A percentile compares a stretch with the other conserved stretches of the same genome.
phyloP scores from a whole-genome alignment of 108 stramenopile species.

The Hondaea fermentalgiana region DNA sequence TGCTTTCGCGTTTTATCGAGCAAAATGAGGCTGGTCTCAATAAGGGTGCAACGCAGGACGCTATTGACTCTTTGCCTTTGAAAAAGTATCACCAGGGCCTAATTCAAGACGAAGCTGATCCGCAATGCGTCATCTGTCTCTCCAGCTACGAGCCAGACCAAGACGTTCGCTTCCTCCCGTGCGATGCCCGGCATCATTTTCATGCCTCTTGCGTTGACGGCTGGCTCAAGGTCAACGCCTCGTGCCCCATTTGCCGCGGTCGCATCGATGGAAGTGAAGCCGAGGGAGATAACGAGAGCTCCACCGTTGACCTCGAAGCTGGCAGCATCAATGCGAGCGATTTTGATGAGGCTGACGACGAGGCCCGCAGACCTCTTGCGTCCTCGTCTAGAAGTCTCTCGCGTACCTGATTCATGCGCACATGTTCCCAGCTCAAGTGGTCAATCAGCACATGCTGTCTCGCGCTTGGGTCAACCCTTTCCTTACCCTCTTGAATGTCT shows the following conservation, averaged over 20 bases:
- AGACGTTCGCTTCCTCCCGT: background rate
- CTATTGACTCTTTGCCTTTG: constrained; percentile 28
- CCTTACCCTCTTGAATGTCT: too few relatives aligned
- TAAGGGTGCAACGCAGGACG: constrained; percentile 26
- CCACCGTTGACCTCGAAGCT: background rate
- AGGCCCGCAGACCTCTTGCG: too few relatives aligned
- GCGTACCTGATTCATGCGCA: too few relatives aligned
- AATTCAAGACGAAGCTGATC: background rate
- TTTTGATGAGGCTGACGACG: too few relatives aligned
- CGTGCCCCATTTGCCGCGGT: constrained; percentile 12
- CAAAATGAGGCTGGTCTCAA: constrained; percentile 21
- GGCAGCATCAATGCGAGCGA: background rate
- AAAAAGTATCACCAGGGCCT: constrained; percentile 19
- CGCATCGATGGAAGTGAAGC: background rate
- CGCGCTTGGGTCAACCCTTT: too few relatives aligned
- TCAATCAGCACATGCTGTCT: too few relatives aligned
- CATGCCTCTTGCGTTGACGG: background rate
- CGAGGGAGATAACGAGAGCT: background rate
- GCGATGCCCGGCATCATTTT: background rate
- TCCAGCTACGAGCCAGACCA: background rate
- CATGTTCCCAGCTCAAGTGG: too few relatives aligned
- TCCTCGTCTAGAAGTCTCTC: too few relatives aligned
- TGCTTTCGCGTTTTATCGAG: constrained; percentile 24
- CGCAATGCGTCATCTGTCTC: background rate
- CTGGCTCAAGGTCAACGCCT: background rate